These are phyloP conservation scores for Calonectria fujianensis DNA, from an alignment of 2,329 filamentous ascomycete species.

Conservation along the genomic window DNA sequence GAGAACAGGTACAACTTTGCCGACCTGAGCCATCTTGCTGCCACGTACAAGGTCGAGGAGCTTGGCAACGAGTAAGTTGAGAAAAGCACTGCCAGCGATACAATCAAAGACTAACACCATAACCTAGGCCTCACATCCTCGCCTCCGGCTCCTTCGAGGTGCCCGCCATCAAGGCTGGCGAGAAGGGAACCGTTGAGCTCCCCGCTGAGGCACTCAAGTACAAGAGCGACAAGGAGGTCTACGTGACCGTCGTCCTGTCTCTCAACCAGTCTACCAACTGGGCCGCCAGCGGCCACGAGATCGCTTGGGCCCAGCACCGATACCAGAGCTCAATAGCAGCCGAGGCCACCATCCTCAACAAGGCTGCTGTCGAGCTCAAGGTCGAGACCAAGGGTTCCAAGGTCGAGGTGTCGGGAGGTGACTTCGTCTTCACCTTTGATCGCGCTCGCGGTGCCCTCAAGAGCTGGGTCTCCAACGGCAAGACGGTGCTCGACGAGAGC, in stretches of 20 bases:
- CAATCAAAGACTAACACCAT: slow-evolving; percentile 33
- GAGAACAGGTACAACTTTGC: slow-evolving; percentile 72
- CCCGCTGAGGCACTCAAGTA: slow-evolving; percentile 55
- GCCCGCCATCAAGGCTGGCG: slow-evolving; percentile 63
- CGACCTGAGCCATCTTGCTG: slow-evolving; percentile 64
- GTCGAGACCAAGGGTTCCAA: slow-evolving; percentile 41
- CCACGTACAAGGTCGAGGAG: slow-evolving; percentile 66
- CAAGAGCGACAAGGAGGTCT: slow-evolving; percentile 62
- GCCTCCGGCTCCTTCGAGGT: slow-evolving; percentile 62
- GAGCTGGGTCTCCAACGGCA: slow-evolving; percentile 62
- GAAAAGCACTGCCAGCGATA: not conserved
- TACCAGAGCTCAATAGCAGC: slow-evolving; percentile 50
- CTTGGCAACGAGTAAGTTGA: slow-evolving; percentile 64
- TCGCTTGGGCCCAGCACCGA: slow-evolving; percentile 72
- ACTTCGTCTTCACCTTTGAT: slow-evolving; percentile 67
- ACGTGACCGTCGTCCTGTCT: slow-evolving; percentile 67
- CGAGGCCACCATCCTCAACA: slow-evolving; percentile 16
- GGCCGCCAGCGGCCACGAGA: slow-evolving; percentile 71
- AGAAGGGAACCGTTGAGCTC: slow-evolving; percentile 59
- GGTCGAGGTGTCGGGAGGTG: slow-evolving; percentile 45
- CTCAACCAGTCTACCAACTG: slow-evolving; percentile 67
- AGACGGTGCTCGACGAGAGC: slow-evolving; percentile 60
- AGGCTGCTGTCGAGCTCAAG: slow-evolving; percentile 49
- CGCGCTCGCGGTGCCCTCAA: slow-evolving; percentile 65
- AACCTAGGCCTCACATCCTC: slow-evolving; percentile 49